These are phyloP conservation scores for Ustilago loliicola DNA, from an alignment of 1,284 basidiomycete genomes.

Conservation along the genomic window DNA sequence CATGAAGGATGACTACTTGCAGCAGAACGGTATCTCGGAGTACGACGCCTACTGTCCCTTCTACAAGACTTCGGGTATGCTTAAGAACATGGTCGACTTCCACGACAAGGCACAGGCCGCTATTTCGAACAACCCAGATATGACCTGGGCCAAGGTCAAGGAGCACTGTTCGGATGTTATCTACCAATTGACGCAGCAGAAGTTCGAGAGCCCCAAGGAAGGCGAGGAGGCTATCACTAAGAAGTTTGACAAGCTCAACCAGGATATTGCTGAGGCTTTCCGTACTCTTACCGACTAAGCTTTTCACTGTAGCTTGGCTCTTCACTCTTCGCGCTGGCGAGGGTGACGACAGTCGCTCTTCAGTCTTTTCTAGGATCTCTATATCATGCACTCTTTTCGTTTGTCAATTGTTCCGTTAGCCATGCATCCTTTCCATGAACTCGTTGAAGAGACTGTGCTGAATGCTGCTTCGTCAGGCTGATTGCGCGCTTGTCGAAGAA, in stretches of 20 bases:
- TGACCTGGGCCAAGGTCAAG: constrained; percentile 93
- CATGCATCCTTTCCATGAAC: neutral
- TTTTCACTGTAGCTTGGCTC: neutral
- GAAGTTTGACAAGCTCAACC: constrained; percentile 66
- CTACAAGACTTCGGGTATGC: constrained; percentile 82
- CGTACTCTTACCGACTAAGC: constrained; percentile 64
- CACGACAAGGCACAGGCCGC: constrained; percentile 86
- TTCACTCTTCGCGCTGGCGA: neutral
- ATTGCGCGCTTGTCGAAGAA: neutral
- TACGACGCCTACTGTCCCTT: constrained; percentile 98
- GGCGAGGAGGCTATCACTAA: constrained; percentile 66
- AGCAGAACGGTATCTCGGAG: constrained; percentile 98
- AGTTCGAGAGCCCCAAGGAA: constrained; percentile 81
- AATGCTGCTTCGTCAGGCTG: neutral
- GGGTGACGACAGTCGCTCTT: neutral
- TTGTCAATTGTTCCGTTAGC: constrained; percentile 23
- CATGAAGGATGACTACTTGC: constrained; percentile 94
- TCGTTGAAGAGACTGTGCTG: neutral
- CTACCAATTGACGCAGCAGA: constrained; percentile 98
- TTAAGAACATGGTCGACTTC: constrained; percentile 95
- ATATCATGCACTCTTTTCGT: constrained; percentile 12
- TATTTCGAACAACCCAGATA: constrained; percentile 81
- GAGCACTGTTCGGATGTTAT: constrained; percentile 88
- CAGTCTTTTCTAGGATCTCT: neutral
- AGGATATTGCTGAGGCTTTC: constrained; percentile 68